Percentiles rank a stretch among this genome's conserved stretches.
Evolutionary conservation across 2,329 filamentous ascomycete species (phyloP).

Genomic region (Phymatotrichopsis omnivora): DNA sequence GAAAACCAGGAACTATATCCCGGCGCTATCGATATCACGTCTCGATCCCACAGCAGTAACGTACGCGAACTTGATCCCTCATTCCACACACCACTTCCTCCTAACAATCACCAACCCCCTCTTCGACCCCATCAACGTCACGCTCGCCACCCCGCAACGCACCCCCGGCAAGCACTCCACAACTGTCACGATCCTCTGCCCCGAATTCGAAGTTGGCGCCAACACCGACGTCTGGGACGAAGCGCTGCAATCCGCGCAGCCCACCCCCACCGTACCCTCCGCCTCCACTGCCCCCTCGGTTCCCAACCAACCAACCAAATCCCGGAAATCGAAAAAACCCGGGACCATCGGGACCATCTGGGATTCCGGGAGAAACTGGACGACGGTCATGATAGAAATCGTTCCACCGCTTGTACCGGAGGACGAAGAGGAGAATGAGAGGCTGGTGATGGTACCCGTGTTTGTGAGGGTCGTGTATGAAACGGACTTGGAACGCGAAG

Average conservation of each 20-base stretch:
- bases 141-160: slow-evolving; percentile 68
- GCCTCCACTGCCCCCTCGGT: slow-evolving; percentile 15
- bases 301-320: slow-evolving; percentile 31
- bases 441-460: slow-evolving; percentile 78
- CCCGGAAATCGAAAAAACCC: slow-evolving; percentile 33
- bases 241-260: slow-evolving; percentile 53
- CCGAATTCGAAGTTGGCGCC: slow-evolving; percentile 85
- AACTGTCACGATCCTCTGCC: slow-evolving; percentile 83
- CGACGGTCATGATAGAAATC: slow-evolving; percentile 84
- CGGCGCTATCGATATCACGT: slow-evolving; percentile 63
- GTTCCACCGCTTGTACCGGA: slow-evolving; percentile 46
- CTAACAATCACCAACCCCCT: slow-evolving; percentile 89
- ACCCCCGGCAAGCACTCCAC: slow-evolving; percentile 68
- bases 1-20: slow-evolving; percentile 61
- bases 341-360: slow-evolving; percentile 69
- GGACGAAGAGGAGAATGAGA: slow-evolving; percentile 34
- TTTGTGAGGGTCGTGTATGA: slow-evolving; percentile 92
- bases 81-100: slow-evolving; percentile 64
- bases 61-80: slow-evolving; percentile 44
- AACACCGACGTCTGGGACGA: slow-evolving; percentile 95
- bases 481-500: slow-evolving; percentile 51
- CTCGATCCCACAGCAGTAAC: slow-evolving; percentile 38
- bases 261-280: slow-evolving; percentile 29
- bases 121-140: slow-evolving; percentile 81
- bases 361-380: slow-evolving; percentile 89